Base-by-base conservation (phyloP, 1,139 yeast species). In the Pichia sp. region DNA sequence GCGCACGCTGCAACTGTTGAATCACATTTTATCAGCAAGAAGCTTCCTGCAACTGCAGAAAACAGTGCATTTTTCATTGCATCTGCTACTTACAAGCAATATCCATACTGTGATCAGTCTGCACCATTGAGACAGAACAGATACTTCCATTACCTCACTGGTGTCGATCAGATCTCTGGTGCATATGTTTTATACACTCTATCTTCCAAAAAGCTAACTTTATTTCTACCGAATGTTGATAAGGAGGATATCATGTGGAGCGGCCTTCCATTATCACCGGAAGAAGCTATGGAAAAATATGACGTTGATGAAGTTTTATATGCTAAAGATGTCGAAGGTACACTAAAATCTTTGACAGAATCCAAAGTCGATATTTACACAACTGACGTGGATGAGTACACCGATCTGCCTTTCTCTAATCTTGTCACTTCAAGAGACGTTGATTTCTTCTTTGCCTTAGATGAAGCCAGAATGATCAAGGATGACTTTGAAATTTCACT, bases 191-290 rank as follows among this genome's bases (percentile, higher is more conserved):
- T 82, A 20, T 91, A 74, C 53, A 64, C 75, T 31, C 56, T 78
- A 20, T 51, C 51, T 4, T 48, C 59, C 15, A 86, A 81, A 37
- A 66, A 72, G 38, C 67, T 86, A 46, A 74, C 77, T 0, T 63
- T 88, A 31, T 88, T 82, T 53, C 66, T 91, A 36, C 96, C 97
- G 3, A 72, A 82, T 40, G 67, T 88, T 33, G 95, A 87, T 55
- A 63, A 72, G 35, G 97, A 91, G 32, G 96, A 85, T 55, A 84
- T 91, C 33, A 83, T 91, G 88, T 91, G 98, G 97, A 79, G 93
- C 39, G 98, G 98, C 0, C 56, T 81, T 60, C 97, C 98, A 2
- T 47, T 85, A 36, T 64, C 74, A 27, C 50, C 67, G n/a, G 77
- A 79, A 35, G 77, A 80, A 17, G 96, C 96, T 0, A 41, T 59